Evolutionary conservation across 306 rosid species (phyloP), one percentile per base, ranked within the genome.

Genomic region (Macrotyloma uniflorum): DNA sequence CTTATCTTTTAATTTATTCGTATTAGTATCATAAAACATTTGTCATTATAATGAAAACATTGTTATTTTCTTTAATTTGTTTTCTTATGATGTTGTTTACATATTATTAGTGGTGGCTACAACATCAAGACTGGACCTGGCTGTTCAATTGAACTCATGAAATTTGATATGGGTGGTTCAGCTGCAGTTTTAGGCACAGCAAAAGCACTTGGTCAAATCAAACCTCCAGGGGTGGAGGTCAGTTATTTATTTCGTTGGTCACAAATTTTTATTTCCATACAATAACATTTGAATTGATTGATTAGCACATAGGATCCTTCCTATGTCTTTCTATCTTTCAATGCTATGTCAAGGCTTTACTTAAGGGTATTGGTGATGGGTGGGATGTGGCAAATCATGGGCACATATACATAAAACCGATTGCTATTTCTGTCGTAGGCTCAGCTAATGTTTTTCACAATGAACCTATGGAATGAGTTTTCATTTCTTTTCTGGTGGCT

Each of bases 61-160:
- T 59, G 3, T 57, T 57, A 59, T 13, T 59, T 11, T 28, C 40
- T 30, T 59, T 28, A 30, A 28, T 67, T 68, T 79, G 26, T 24
- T 57, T 51, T 43, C 73, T 71, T 43, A 24, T 40, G 19, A 3
- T 36, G 73, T 62, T 70, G 28, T 74, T 8, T 84, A 42, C 68
- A 26, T 86, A 73, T 72, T 63, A 42, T 67, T 78, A 96, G 99
- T 84, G 99, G 99, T 64, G 99, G 99, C 89, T 96, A 96, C 92
- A 96, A 96, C 90, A 96, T 93, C 90, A 96, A 96, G 91, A 96
- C 99, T 35, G 99, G 99, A 76, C 91, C 98, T 59, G 99, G 97
- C 70, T 91, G 97, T 87, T 90, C 78, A 55, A 85, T 96, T 81
- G 99, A 96, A 72, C 86, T 82, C 70, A 96, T 96, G 99, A 96